Conservation (phyloP, 2,329 filamentous ascomycete species). For the Cordyceps militaris region DNA sequence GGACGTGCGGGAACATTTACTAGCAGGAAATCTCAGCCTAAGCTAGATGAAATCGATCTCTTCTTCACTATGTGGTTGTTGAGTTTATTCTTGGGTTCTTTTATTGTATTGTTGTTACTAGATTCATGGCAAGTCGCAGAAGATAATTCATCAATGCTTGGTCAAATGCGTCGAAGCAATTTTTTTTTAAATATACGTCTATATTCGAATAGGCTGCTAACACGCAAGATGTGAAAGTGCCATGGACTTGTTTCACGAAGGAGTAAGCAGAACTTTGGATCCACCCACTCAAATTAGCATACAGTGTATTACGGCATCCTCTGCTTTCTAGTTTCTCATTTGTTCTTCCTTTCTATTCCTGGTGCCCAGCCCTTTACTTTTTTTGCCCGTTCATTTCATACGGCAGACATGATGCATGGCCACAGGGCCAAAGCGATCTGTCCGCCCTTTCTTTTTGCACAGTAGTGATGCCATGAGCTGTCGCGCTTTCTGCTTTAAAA, state of each 20-base stretch:
- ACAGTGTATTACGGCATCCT: neutral
- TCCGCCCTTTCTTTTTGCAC: neutral
- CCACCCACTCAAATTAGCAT: neutral
- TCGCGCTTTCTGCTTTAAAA: slow-evolving; percentile 44
- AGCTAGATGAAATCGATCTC: neutral
- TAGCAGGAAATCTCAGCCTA: neutral
- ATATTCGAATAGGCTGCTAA: too few species aligned
- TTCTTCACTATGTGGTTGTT: neutral
- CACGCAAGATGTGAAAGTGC: too few species aligned
- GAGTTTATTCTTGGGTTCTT: neutral
- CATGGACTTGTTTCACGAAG: too few species aligned
- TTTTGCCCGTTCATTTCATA: neutral
- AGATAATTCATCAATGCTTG: neutral
- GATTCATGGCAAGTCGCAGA: neutral
- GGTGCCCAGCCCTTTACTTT: neutral
- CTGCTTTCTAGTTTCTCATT: neutral
- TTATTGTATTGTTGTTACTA: neutral
- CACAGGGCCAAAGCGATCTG: neutral
- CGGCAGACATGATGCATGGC: neutral
- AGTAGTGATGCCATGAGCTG: neutral
- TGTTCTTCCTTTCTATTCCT: neutral
- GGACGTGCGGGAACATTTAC: neutral
- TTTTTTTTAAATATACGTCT: too few species aligned
- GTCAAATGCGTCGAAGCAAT: too few species aligned
- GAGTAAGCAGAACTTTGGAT: neutral